A percentile compares a stretch with the other conserved stretches of the same genome.
Conservation (phyloP, 306 rosid species). For the Prunus davidiana region DNA sequence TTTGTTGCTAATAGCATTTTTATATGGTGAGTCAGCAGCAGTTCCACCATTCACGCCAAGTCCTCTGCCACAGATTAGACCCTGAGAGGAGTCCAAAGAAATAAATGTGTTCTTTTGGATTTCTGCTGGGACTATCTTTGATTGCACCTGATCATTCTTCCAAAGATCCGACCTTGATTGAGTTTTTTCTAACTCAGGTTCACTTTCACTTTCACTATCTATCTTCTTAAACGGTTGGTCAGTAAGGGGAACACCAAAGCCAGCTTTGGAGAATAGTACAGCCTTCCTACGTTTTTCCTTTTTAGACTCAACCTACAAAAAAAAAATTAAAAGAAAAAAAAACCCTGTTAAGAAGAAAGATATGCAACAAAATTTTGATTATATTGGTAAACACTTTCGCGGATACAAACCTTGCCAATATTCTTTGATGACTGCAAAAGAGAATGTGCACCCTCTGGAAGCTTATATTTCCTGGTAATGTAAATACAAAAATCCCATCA, state of each 20-base stretch:
- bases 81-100: no score
- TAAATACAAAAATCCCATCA: slow-evolving; percentile 11
- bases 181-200: slow-evolving; percentile 37
- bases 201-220: slow-evolving; percentile 24
- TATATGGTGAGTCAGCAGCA: slow-evolving; percentile 17
- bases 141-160: slow-evolving; percentile 30
- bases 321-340: background rate
- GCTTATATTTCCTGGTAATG: slow-evolving; percentile 54
- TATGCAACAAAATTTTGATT: slow-evolving; percentile 4
- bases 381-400: background rate
- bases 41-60: slow-evolving; percentile 10
- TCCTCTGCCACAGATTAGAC: slow-evolving; percentile 24
- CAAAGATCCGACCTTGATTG: slow-evolving; percentile 17
- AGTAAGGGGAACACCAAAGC: slow-evolving; percentile 40
- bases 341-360: slow-evolving; percentile 5
- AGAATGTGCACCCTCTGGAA: slow-evolving; percentile 68
- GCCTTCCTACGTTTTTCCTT: slow-evolving; percentile 61
- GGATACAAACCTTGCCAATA: slow-evolving; percentile 67
- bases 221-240: slow-evolving; percentile 28
- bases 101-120: slow-evolving; percentile 3
- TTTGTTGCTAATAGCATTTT: slow-evolving; percentile 11
- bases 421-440: slow-evolving; percentile 63
- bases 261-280: slow-evolving; percentile 53
- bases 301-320: slow-evolving; percentile 58
- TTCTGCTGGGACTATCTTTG: slow-evolving; percentile 25